Conservation (phyloP, 108 stramenopile genomes). For the Asterionellopsis glacialis region DNA sequence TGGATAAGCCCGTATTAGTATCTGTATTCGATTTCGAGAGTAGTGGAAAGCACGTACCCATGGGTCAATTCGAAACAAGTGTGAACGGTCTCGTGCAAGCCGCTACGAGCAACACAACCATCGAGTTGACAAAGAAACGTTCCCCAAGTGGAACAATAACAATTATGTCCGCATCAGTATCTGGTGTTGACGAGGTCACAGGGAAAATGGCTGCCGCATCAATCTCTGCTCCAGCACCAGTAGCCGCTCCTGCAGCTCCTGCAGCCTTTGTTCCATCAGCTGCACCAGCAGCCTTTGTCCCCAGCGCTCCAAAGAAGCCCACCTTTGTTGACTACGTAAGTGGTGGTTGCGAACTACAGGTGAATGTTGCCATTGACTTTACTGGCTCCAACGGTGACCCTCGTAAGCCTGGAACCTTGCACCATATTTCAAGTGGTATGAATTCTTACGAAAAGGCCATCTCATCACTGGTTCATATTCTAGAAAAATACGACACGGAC, state of each 20-base stretch:
- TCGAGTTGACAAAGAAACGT: constrained; percentile 26
- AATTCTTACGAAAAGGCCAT: constrained; percentile 79
- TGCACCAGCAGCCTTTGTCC: constrained; percentile 1
- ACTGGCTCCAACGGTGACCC: constrained; percentile 90
- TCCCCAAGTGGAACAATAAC: constrained; percentile 25
- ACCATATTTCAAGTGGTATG: constrained; percentile 38
- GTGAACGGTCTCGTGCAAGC: constrained; percentile 28
- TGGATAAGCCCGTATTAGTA: constrained; percentile 43
- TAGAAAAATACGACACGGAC: constrained; percentile 75
- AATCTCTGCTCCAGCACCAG: constrained; percentile 4
- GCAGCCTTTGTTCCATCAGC: neutral
- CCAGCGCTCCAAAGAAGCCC: constrained; percentile 8
- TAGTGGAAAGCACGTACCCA: constrained; percentile 51
- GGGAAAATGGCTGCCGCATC: constrained; percentile 10
- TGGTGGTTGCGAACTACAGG: constrained; percentile 55
- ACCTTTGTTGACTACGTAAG: constrained; percentile 57
- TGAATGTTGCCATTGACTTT: constrained; percentile 83
- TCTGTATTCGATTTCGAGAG: constrained; percentile 58
- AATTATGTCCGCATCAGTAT: neutral
- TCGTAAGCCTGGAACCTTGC: constrained; percentile 59
- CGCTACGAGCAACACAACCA: constrained; percentile 3
- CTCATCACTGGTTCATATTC: constrained; percentile 41
- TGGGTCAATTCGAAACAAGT: constrained; percentile 61
- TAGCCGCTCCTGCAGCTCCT: neutral
- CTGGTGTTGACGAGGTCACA: constrained; percentile 24